These are phyloP conservation scores for Cercophora samala DNA, from an alignment of 495 filamentous ascomycete species.

Conservation along the genomic window DNA sequence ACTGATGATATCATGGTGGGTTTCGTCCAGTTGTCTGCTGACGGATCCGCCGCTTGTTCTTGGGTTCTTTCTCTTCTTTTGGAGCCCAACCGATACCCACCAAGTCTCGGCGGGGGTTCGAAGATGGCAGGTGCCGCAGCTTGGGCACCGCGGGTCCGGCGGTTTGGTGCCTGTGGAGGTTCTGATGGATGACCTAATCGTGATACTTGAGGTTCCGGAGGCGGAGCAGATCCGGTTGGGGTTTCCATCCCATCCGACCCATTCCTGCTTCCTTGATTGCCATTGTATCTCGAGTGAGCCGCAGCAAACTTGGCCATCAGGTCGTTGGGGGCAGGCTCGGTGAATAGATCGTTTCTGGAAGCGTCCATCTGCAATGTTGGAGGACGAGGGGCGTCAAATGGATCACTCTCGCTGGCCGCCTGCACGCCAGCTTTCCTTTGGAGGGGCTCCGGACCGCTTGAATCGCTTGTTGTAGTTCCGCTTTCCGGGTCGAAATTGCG, in stretches of 20 bases:
- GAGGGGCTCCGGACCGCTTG: conserved; percentile 38
- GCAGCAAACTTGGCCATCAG: conserved; percentile 43
- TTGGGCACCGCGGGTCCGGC: conserved; percentile 60
- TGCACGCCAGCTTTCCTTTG: conserved; percentile 39
- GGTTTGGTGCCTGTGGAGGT: conserved; percentile 64
- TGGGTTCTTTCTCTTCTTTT: conserved; percentile 47
- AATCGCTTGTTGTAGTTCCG: conserved; percentile 26
- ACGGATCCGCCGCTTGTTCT: conserved; percentile 28
- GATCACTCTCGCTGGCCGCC: conserved; percentile 40
- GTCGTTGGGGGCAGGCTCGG: conserved; percentile 40
- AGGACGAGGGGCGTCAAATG: conserved; percentile 41
- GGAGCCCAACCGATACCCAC: conserved; percentile 49
- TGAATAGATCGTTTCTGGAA: conserved; percentile 32
- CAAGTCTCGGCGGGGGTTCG: conserved; percentile 65
- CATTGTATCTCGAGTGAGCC: conserved; percentile 36
- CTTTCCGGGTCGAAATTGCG: conserved; percentile 40
- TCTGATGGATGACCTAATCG: conserved; percentile 41
- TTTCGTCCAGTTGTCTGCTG: conserved; percentile 20
- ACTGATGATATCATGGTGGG: conserved; percentile 33
- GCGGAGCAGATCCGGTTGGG: conserved; percentile 30
- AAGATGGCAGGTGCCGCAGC: conserved; percentile 49
- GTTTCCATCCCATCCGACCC: conserved; percentile 40
- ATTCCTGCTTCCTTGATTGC: conserved; percentile 18
- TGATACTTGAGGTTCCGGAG: conserved; percentile 34
- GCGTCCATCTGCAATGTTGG: conserved; percentile 36